Evolutionary conservation across 139 green algal genomes (phyloP), one percentile per base, ranked within the genome.

Genomic region (Picochlorum sp.): DNA sequence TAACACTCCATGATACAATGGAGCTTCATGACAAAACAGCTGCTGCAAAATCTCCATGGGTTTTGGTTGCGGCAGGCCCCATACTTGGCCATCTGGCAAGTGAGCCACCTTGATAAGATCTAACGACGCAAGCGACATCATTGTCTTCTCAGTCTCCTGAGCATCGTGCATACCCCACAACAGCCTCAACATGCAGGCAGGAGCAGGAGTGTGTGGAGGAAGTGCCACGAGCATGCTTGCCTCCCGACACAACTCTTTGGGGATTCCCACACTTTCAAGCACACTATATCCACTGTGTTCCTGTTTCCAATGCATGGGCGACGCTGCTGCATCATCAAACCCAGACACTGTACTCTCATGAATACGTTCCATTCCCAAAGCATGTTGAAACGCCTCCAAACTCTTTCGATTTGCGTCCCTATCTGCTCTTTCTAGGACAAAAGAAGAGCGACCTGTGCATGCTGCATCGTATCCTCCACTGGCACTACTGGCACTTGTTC

Each of bases 141-240:
- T 25, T 9, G 62, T 71, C 0, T 79, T 64, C 7, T 10, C 7
- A 7, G 14, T 22, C 5, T 37, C 29, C 5, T 14, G 26, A 56
- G 29, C 13, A 31, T 50, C 18, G 2, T 25, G 22, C 7, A 49
- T 16, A 22, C 37, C n/a, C 84, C 85, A 93, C 41, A 93, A 63
- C 57, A 56, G 66, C 32, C 30, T n/a, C 56, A 87, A 53, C 56
- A 83, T 65, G 3, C 59, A 44, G 14, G 75, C 2, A 7, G 81
- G 82, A 14, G 81, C 62, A n/a, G 81, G 77, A 2, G 73, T 79
- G 30, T 85, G 64, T 4, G 65, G 36, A 3, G 81, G 80, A 41
- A 92, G 29, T n/a, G 77, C 58, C 5, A 32, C 55, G 24, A 84
- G 59, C 7, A 51, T 25, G 20, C 39, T 55, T 30, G 53, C 67